These are phyloP conservation scores for Capillidium heterosporum DNA, from an alignment of 371 early-diverging fungal species.

Conservation along the genomic window DNA sequence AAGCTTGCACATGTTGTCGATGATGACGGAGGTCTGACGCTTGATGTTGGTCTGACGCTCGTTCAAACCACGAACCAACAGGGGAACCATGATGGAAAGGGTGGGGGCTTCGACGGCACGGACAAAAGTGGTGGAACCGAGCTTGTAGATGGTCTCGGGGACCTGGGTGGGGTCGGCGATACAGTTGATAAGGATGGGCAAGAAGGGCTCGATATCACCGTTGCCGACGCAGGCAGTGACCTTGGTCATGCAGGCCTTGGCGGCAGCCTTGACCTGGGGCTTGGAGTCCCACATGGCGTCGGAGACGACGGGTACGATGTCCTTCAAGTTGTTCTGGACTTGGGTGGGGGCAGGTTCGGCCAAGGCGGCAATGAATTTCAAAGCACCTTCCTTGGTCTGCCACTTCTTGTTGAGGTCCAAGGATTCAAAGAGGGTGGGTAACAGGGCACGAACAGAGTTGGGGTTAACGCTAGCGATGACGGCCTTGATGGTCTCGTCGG, in stretches of 20 bases:
- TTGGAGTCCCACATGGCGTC: constrained; percentile 66
- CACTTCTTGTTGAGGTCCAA: constrained; percentile 32
- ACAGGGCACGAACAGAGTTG: constrained; percentile 19
- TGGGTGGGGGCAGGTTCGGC: constrained; percentile 20
- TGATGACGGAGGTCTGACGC: constrained; percentile 65
- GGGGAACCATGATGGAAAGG: constrained; percentile 63
- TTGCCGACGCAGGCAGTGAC: constrained; percentile 31
- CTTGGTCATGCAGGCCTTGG: constrained; percentile 22
- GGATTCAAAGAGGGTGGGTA: constrained; percentile 31
- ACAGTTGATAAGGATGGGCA: constrained; percentile 36
- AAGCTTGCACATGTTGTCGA: constrained; percentile 72
- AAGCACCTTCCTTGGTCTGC: constrained; percentile 34
- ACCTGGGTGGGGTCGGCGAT: constrained; percentile 47
- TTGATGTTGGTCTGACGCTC: constrained; percentile 39
- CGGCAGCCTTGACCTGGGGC: constrained; percentile 31
- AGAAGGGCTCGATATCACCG: constrained; percentile 42
- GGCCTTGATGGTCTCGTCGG: constrained; percentile 21
- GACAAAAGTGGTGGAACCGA: constrained; percentile 60
- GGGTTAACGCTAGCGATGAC: constrained; percentile 20
- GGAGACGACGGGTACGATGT: constrained; percentile 50
- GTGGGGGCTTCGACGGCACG: constrained; percentile 59
- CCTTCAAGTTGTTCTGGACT: constrained; percentile 39
- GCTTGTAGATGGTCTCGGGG: constrained; percentile 37
- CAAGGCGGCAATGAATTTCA: constrained; percentile 21
- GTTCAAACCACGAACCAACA: constrained; percentile 54